phyloP scores from a whole-genome alignment of 2,329 filamentous ascomycete genomes.

The Aschersonia sp. region DNA sequence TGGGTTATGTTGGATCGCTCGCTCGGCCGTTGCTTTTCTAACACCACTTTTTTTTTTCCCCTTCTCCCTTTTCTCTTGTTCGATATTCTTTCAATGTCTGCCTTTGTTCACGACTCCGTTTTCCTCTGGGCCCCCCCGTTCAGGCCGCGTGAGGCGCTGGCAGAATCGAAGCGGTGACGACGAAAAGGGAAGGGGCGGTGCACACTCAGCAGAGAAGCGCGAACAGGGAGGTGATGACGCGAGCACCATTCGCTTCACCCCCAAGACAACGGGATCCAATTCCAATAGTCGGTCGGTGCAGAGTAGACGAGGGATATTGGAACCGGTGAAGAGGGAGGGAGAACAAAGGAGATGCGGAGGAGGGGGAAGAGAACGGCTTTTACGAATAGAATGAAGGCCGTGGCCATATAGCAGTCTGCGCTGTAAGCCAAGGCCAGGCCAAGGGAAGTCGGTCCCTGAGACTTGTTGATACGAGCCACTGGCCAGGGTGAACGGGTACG shows the following conservation, averaged over 20 bases:
- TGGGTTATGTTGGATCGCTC: no score
- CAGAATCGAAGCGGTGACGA: no score
- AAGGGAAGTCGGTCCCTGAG: neutral
- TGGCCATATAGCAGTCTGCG: neutral
- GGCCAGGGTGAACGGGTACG: constrained; percentile 1
- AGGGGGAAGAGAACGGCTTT: neutral
- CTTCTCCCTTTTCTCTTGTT: neutral
- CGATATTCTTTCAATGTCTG: no score
- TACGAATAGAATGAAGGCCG: neutral
- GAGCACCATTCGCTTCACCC: no score
- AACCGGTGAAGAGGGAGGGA: neutral
- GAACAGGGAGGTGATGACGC: no score
- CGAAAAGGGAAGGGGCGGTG: no score
- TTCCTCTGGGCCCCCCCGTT: no score
- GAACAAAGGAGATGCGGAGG: neutral
- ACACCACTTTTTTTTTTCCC: neutral
- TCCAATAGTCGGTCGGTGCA: neutral
- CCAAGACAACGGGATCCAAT: no score
- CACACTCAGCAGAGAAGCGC: no score
- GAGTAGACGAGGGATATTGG: neutral
- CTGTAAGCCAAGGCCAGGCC: neutral
- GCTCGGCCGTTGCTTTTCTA: neutral
- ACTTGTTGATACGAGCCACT: constrained; percentile 4
- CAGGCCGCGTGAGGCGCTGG: no score
- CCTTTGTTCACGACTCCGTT: no score